phyloP scores from a whole-genome alignment of 1,139 yeast genomes.

The Pichia inconspicua region DNA sequence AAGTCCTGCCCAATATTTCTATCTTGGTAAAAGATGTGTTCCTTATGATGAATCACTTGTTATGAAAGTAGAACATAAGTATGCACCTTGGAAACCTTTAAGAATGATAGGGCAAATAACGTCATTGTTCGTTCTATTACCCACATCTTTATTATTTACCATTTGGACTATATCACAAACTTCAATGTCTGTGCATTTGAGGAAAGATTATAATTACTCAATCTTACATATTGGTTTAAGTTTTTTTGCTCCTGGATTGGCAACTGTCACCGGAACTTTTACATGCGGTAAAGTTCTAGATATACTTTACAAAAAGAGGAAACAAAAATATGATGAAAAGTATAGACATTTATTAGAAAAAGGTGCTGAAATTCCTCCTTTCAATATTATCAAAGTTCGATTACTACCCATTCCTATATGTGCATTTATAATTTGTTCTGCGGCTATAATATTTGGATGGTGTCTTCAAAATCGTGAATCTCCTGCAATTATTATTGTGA shows the following conservation, averaged over 20 bases:
- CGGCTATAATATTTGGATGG: constrained; percentile 63
- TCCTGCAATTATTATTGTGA: constrained; percentile 49
- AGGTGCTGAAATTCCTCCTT: constrained; percentile 16
- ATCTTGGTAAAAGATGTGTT: constrained; percentile 18
- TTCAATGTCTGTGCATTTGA: constrained; percentile 48
- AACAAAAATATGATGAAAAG: constrained; percentile 22
- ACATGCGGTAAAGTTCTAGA: constrained; percentile 42
- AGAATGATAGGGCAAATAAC: constrained; percentile 34
- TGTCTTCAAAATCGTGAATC: constrained; percentile 42
- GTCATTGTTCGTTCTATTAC: constrained; percentile 30
- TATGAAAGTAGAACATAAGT: constrained; percentile 20
- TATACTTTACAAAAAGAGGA: constrained; percentile 32
- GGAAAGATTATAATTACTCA: constrained; percentile 39
- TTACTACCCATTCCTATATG: constrained; percentile 35
- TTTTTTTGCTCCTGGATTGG: constrained; percentile 53
- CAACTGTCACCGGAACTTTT: constrained; percentile 47
- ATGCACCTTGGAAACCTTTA: constrained; percentile 41
- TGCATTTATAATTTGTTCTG: constrained; percentile 30
- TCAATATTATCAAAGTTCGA: constrained; percentile 43
- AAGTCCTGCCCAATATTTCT: constrained; percentile 34
- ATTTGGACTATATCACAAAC: constrained; percentile 67
- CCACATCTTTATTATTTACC: constrained; percentile 56
- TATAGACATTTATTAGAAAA: neutral
- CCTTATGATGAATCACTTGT: constrained; percentile 18
- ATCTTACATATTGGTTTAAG: constrained; percentile 56